Evolutionary conservation across 345 rosid genomes (phyloP), one percentile per base, ranked within the genome.

Genomic region (Eucalyptus erythrocorys): DNA sequence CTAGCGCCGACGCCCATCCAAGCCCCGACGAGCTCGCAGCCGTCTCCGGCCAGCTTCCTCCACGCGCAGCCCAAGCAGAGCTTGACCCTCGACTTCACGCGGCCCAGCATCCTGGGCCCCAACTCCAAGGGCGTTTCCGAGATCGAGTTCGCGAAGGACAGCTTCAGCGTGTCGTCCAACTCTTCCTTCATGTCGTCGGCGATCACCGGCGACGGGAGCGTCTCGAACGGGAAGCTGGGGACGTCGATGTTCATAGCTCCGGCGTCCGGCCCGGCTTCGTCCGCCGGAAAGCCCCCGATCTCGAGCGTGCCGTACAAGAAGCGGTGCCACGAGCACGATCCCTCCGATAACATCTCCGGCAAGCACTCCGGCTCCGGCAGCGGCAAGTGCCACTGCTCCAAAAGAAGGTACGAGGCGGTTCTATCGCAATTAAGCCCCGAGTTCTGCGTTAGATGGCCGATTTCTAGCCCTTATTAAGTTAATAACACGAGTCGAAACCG

Each of bases 191-290:
- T 98, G 94, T 98, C 98, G 5, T 95, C 99, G 34, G 96, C 95
- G 22, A 94, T 98, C 1, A 98, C 99, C 51, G 99, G 99, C 17
- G 99, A 98, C 89, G 98, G 98, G 4, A 98, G 99, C 90, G 96
- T 98, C 64, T 97, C 99, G 2, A 96, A 97, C 88, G 98, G 99
- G 6, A 96, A 93, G 91, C 94, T 87, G n/a, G 97, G 97, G 7
- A 90, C 97, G 8, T 94, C 96, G 87, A 88, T 96, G 76, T 96
- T 96, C 86, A 88, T 94, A 55, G 55, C 93, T 21, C 91, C 96
- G 48, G 90, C 92, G 48, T 88, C 88, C 48, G 88, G 90, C 13
- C 93, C 95, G 51, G 90, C 94, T 5, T 91, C 87, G 2, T 96
- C 99, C 43, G 91, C 95, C 10, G 99, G 96, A 2, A 96, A 95